phyloP scores from a whole-genome alignment of 139 green algal species.

The Tetradesmus obliquus region DNA sequence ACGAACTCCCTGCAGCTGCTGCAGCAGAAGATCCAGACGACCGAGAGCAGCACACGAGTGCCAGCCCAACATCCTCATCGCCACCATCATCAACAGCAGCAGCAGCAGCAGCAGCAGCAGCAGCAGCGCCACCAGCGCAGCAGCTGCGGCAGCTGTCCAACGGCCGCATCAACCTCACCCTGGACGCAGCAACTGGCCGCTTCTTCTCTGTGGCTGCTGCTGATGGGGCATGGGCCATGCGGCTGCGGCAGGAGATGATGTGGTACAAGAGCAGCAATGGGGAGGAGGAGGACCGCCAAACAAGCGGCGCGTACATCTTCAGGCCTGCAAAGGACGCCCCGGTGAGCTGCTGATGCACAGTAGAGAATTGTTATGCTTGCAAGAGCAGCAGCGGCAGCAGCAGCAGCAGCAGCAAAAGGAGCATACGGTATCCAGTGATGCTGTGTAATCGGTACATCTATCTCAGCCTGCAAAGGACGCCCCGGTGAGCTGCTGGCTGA shows the following conservation, averaged over 20 bases:
- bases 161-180: background rate
- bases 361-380: background rate
- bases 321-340: constrained; percentile 18
- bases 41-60: background rate
- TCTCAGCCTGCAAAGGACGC: constrained; percentile 54
- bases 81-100: background rate
- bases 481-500: background rate
- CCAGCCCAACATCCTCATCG: background rate
- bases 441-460: constrained; percentile 65
- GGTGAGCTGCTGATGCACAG: constrained; percentile 1
- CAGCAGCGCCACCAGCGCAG: background rate
- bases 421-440: background rate
- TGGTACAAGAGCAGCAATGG: constrained; percentile 39
- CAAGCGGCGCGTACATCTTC: constrained; percentile 80
- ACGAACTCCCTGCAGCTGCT: background rate
- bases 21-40: background rate
- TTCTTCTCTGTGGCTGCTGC: background rate
- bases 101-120: background rate
- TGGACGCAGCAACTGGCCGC: background rate
- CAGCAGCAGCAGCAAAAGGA: background rate
- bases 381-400: background rate
- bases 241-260: constrained; percentile 36
- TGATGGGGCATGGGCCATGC: constrained; percentile 22
- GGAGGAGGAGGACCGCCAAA: constrained; percentile 33
- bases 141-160: background rate